Percentiles rank a stretch among this genome's conserved stretches.
phyloP scores from a whole-genome alignment of 768 basidiomycete species.

The Boletus sp. region DNA sequence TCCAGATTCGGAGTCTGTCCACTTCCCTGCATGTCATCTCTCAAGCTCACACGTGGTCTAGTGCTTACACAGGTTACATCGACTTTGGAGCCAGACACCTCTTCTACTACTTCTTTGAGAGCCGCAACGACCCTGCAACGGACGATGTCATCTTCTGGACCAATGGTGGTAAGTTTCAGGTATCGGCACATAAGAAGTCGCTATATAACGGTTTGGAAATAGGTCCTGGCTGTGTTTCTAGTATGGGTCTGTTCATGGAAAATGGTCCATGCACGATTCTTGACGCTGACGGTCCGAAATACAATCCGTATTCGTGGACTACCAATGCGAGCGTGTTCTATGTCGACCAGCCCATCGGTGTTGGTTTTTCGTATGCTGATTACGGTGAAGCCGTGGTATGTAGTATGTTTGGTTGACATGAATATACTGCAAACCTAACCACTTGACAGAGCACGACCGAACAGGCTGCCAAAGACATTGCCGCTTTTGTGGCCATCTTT shows the following conservation, averaged over 20 bases:
- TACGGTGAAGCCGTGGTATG: constrained; percentile 35
- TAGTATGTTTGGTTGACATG: constrained; percentile 8
- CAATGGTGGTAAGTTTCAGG: constrained; percentile 45
- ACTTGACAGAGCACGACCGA: constrained; percentile 50
- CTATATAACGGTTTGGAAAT: neutral
- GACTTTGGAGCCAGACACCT: constrained; percentile 59
- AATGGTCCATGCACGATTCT: constrained; percentile 16
- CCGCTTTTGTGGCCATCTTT: constrained; percentile 65
- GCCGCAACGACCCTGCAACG: constrained; percentile 49
- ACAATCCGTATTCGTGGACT: constrained; percentile 50
- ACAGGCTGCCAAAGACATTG: constrained; percentile 62
- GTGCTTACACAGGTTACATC: constrained; percentile 62
- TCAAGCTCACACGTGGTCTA: constrained; percentile 16
- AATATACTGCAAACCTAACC: neutral
- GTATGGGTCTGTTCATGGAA: constrained; percentile 68
- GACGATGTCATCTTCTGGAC: constrained; percentile 57
- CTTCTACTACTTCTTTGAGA: constrained; percentile 76
- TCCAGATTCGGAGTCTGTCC: constrained; percentile 29
- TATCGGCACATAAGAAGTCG: too few relatives aligned
- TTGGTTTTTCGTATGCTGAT: constrained; percentile 43
- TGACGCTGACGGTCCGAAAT: constrained; percentile 42
- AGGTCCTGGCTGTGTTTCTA: constrained; percentile 50
- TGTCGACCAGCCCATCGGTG: constrained; percentile 41
- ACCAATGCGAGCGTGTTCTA: constrained; percentile 49
- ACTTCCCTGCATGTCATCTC: neutral